These are phyloP conservation scores for Rubus parviflorus DNA, from an alignment of 306 rosid species.

Conservation along the genomic window DNA sequence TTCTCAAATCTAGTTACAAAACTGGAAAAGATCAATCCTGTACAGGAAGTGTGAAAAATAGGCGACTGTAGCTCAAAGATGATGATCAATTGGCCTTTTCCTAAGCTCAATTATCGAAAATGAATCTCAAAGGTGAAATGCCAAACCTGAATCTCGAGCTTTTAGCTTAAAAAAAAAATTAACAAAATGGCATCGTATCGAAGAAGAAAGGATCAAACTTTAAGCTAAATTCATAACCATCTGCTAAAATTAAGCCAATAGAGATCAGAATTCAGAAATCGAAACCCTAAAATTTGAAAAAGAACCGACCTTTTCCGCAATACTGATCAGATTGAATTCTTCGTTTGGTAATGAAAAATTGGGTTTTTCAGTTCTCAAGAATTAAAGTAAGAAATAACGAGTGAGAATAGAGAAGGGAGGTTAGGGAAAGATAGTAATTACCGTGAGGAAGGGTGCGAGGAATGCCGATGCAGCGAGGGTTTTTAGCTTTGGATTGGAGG, in stretches of 20 bases:
- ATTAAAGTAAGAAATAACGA: too few species aligned
- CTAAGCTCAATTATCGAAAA: neutral
- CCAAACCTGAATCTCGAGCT: neutral
- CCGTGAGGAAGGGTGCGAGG: slow-evolving; percentile 15
- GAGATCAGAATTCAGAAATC: neutral
- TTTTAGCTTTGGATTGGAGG: slow-evolving; percentile 5
- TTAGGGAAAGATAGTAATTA: neutral
- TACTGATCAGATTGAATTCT: neutral
- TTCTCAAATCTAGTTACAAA: too few species aligned
- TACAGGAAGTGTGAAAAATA: neutral
- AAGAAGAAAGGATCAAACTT: neutral
- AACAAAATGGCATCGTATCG: too few species aligned
- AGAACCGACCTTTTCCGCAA: neutral
- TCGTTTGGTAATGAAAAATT: too few species aligned
- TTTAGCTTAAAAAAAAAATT: too few species aligned
- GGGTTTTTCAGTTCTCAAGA: too few species aligned
- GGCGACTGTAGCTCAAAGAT: neutral
- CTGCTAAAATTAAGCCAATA: neutral
- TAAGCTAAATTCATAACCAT: neutral
- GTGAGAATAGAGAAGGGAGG: too few species aligned
- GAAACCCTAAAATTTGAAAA: neutral
- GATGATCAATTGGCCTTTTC: neutral
- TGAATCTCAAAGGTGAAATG: neutral
- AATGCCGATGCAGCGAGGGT: slow-evolving; percentile 17
- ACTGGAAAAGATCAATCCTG: neutral